phyloP scores from a whole-genome alignment of 2,329 filamentous ascomycete species.

The Botrytis pseudocinerea region DNA sequence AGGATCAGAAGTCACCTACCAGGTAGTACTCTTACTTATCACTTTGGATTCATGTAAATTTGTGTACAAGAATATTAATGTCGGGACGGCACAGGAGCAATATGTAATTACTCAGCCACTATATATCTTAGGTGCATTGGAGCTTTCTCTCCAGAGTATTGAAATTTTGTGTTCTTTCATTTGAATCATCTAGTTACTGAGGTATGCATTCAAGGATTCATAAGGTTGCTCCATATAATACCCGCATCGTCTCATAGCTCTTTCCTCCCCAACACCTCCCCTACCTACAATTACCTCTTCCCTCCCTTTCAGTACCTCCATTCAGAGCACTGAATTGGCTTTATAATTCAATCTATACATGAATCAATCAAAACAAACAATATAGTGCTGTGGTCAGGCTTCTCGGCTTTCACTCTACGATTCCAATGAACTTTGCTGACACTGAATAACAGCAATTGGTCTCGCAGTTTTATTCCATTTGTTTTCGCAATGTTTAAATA shows the following conservation, averaged over 20 bases:
- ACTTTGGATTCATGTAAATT: background rate
- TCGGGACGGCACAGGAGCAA: background rate
- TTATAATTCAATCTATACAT: background rate
- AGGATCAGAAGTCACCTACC: background rate
- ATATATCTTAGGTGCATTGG: background rate
- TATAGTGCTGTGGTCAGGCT: slow-evolving; percentile 6
- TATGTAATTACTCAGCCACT: background rate
- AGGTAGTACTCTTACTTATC: background rate
- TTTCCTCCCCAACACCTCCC: background rate
- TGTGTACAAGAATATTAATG: background rate
- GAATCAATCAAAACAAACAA: background rate
- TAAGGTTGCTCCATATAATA: background rate
- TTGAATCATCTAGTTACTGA: background rate
- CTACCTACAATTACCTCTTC: no score
- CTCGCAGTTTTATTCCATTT: background rate
- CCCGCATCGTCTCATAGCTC: background rate
- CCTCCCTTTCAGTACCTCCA: background rate
- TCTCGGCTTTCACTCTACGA: background rate
- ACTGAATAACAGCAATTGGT: background rate
- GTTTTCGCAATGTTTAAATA: background rate
- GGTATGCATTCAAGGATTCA: background rate
- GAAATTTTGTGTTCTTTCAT: background rate
- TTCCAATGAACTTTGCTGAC: background rate
- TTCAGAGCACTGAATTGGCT: background rate
- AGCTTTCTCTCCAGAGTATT: background rate